Base-by-base conservation (phyloP, 306 rosid species). In the Lathyrus tuberosus region DNA sequence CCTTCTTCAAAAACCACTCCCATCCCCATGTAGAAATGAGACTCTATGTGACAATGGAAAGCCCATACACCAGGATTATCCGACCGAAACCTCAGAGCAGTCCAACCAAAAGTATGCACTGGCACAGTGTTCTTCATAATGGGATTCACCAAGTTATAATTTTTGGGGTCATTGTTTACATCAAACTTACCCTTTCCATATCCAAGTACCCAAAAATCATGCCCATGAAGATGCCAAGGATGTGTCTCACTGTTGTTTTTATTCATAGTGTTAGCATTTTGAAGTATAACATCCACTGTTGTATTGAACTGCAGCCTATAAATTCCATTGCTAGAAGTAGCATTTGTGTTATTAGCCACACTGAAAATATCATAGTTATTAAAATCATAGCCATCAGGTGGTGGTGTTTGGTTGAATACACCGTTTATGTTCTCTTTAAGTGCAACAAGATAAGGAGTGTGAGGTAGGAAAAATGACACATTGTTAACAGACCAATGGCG, bases 21-120 rank as follows among this genome's bases (percentile, higher is more conserved):
- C 98, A 93, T 93, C 0, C 97, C 98, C 96, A 90, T 84, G 11
- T 58, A 86, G 83, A 88, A 88, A 78, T 93, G 98, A 11, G 97
- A 51, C 54, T 90, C 98, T 13, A 93, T 85, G 42, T 88, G 98
- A 80, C 98, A 93, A 79, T 93, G 98, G 31, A 93, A 93, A 4
- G 87, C 89, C 98, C 98, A 88, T 9, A 78, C 91, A 0, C 98
- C 98, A 1, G 98, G 98, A 26, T 93, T 90, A 31, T 88, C 80
- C 0, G 98, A 76, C 61, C 72, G 57, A 49, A 93, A 93, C 71
- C 98, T 90, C 77, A 93, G 18, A 2, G 98, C 94, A 8, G 98
- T 93, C 97, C 98, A 93, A 37, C 97, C 91, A 33, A 43, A 84
- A 0, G 60, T 76, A 67, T 93, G 98, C 77, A 93, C 73, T 0